phyloP scores from a whole-genome alignment of 75 land plant species.

The Ceratopteris richardii region DNA sequence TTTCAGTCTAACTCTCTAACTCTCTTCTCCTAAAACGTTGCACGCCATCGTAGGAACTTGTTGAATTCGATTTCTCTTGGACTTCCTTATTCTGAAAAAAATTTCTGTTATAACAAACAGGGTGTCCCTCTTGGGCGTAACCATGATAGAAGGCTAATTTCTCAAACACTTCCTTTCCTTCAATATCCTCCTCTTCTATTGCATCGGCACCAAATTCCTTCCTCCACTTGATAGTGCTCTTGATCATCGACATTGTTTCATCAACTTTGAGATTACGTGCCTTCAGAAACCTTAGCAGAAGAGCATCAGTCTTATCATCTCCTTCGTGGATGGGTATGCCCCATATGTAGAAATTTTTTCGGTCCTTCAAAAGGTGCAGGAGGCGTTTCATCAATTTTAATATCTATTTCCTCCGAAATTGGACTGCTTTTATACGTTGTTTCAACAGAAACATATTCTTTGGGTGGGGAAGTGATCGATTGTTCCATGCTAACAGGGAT shows the following conservation, averaged over 20 bases:
- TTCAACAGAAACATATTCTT: no score
- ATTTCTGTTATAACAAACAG: conserved; percentile 40
- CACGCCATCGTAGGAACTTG: conserved; percentile 42
- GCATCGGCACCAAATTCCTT: conserved; percentile 32
- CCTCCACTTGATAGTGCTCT: conserved; percentile 22
- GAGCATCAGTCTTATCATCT: conserved; percentile 17
- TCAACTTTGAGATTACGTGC: conserved; percentile 4
- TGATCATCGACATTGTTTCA: conserved; percentile 13
- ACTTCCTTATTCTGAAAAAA: conserved; percentile 22
- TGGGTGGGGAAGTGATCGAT: no score
- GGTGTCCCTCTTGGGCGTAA: conserved; percentile 45
- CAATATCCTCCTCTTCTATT: conserved; percentile 36
- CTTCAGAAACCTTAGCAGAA: conserved; percentile 19
- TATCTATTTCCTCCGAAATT: no score
- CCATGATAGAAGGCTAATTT: conserved; percentile 21
- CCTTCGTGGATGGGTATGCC: conserved; percentile 19
- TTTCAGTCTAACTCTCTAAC: no score
- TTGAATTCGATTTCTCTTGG: conserved; percentile 21
- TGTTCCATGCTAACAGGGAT: no score
- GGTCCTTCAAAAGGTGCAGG: not conserved
- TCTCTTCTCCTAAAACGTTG: conserved; percentile 42
- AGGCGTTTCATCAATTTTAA: not conserved
- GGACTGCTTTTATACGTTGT: no score
- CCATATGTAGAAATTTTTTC: conserved; percentile 14
- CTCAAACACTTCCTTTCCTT: conserved; percentile 14